Conservation (phyloP, 345 rosid species). For the Euclidium syriacum region DNA sequence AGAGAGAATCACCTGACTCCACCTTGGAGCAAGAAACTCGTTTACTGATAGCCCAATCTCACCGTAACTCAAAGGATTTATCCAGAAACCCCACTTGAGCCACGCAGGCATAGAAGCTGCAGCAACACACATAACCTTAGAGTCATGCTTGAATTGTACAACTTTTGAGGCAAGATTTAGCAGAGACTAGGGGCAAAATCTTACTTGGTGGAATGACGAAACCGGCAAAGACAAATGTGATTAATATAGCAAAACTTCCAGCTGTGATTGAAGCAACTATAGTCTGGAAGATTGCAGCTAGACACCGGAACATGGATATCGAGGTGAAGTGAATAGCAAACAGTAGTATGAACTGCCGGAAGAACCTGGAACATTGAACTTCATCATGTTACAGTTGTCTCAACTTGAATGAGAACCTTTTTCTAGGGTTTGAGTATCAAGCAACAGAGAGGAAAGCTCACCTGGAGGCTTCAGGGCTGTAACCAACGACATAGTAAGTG, state of each 20-base stretch:
- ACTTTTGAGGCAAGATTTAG: not conserved
- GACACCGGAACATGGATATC: constrained; percentile 62
- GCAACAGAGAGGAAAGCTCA: constrained; percentile 20
- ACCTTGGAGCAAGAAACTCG: constrained; percentile 64
- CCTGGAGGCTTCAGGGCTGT: constrained; percentile 68
- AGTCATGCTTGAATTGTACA: not conserved
- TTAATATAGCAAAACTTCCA: constrained; percentile 48
- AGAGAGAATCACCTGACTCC: constrained; percentile 40
- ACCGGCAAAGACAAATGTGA: constrained; percentile 55
- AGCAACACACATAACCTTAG: not conserved
- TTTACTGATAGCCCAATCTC: constrained; percentile 63
- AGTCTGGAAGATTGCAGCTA: constrained; percentile 64
- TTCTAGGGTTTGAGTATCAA: not conserved
- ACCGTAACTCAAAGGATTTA: constrained; percentile 74
- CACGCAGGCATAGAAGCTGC: constrained; percentile 77
- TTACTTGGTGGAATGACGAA: constrained; percentile 63
- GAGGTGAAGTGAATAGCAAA: constrained; percentile 58
- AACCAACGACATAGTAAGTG: constrained; percentile 75
- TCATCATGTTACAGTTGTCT: not conserved
- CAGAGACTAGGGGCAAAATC: constrained; percentile 2
- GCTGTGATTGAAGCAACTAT: constrained; percentile 44
- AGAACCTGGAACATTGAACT: constrained; percentile 44
- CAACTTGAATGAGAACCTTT: not conserved
- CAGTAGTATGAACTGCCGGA: constrained; percentile 56
- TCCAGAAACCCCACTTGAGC: constrained; percentile 93